A percentile compares a stretch with the other conserved stretches of the same genome.
phyloP scores from a whole-genome alignment of 2,329 filamentous ascomycete genomes.

The Colletotrichum abscissum region DNA sequence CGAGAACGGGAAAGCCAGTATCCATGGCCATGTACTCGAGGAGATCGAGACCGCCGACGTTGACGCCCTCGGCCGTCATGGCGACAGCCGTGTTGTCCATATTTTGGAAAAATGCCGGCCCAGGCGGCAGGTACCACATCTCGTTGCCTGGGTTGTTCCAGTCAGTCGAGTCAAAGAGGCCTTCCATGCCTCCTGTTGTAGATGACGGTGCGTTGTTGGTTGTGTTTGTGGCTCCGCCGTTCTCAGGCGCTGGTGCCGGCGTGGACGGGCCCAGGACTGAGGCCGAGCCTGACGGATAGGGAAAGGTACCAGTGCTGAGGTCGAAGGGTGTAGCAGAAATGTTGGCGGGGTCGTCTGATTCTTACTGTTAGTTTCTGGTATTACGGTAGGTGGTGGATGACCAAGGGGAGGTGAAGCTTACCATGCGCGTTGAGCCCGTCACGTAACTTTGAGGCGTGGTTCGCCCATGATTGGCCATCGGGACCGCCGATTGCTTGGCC shows the following conservation, averaged over 20 bases:
- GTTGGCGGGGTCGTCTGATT: conserved; percentile 44
- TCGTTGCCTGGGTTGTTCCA: conserved; percentile 68
- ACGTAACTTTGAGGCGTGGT: conserved; percentile 52
- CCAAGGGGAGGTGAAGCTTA: conserved; percentile 37
- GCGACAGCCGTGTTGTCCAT: conserved; percentile 70
- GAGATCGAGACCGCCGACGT: conserved; percentile 74
- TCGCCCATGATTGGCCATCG: conserved; percentile 39
- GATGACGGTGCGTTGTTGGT: conserved; percentile 40
- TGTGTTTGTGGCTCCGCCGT: conserved; percentile 36
- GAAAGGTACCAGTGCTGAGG: conserved; percentile 64
- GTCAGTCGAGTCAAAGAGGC: conserved; percentile 59
- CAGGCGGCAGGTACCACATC: conserved; percentile 76
- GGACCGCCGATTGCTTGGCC: conserved; percentile 20
- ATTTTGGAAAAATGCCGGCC: conserved; percentile 73
- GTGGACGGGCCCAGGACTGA: conserved; percentile 63
- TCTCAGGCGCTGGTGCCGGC: conserved; percentile 54
- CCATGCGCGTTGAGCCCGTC: conserved; percentile 53
- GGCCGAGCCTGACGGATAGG: conserved; percentile 59
- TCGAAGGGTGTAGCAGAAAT: conserved; percentile 75
- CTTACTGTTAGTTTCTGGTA: conserved; percentile 33
- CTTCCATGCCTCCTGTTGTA: conserved; percentile 40
- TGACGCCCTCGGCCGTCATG: conserved; percentile 75
- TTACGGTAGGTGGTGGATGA: not conserved
- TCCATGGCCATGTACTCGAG: conserved; percentile 77
- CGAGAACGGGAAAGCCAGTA: conserved; percentile 50